Evolutionary conservation across 1,284 basidiomycete species (phyloP).

Genomic region (Marasmius tenuissimus): DNA sequence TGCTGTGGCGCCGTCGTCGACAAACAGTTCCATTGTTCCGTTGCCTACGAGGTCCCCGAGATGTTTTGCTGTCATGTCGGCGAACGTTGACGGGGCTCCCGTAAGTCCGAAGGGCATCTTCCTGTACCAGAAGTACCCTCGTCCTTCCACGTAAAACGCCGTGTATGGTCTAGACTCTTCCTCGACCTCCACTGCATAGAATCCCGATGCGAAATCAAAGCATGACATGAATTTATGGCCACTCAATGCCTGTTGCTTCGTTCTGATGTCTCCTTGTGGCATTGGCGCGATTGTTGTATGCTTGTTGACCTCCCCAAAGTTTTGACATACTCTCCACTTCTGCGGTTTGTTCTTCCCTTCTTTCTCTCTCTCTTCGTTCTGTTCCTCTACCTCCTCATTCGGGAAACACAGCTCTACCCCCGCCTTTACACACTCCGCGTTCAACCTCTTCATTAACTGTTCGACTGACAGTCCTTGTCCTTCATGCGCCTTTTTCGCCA

Average conservation of each 20-base stretch:
- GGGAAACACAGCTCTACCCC: conserved; percentile 18
- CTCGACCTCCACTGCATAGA: conserved; percentile 27
- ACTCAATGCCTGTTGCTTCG: conserved; percentile 31
- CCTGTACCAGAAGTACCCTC: no score
- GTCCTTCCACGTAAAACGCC: no score
- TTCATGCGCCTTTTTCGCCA: conserved; percentile 31
- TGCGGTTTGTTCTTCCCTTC: not conserved
- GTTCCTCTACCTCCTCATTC: conserved; percentile 7
- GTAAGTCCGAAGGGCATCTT: no score
- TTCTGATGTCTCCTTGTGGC: conserved; percentile 32
- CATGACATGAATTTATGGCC: conserved; percentile 29
- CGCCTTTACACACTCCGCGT: conserved; percentile 24
- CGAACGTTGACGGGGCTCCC: no score
- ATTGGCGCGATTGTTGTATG: conserved; percentile 31
- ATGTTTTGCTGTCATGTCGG: conserved; percentile 26
- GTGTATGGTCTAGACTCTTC: conserved; percentile 5
- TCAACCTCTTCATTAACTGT: conserved; percentile 25
- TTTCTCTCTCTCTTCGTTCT: not conserved
- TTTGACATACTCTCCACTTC: conserved; percentile 37
- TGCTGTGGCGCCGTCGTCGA: conserved; percentile 31
- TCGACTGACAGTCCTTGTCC: conserved; percentile 22
- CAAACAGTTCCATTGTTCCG: no score
- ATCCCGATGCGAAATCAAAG: conserved; percentile 36
- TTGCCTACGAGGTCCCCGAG: conserved; percentile 20
- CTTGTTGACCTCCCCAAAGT: conserved; percentile 33